Evolutionary conservation across 768 basidiomycete species (phyloP).

Genomic region (Pluteus cervinus): DNA sequence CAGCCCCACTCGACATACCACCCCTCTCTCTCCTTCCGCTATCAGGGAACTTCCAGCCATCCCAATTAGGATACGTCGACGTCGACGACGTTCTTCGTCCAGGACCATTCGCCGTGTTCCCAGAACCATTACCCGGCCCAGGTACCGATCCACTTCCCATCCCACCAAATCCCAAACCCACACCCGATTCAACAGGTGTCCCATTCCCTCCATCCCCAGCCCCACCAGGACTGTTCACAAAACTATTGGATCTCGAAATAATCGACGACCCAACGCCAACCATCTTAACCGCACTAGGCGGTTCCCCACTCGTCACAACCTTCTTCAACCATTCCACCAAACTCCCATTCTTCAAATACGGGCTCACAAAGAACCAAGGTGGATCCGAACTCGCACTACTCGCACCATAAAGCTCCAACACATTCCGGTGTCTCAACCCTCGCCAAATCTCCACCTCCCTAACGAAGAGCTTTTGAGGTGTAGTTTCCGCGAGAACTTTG

Average conservation of each 20-base stretch:
- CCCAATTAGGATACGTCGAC: too few species aligned
- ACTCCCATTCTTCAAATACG: slow-evolving; percentile 62
- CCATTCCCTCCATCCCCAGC: not conserved
- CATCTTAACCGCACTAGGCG: too few species aligned
- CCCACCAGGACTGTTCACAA: too few species aligned
- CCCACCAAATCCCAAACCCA: not conserved
- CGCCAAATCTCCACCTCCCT: slow-evolving; percentile 73
- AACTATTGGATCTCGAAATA: too few species aligned
- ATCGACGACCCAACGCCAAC: too few species aligned
- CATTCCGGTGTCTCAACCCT: slow-evolving; percentile 57
- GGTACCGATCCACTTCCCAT: not conserved
- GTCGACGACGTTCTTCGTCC: slow-evolving; percentile 1
- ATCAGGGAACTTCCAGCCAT: too few species aligned
- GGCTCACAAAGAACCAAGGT: slow-evolving; percentile 78
- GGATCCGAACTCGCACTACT: slow-evolving; percentile 63
- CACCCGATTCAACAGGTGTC: not conserved
- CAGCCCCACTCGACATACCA: slow-evolving; percentile 4
- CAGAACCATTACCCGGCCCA: not conserved
- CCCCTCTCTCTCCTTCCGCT: slow-evolving; percentile 1
- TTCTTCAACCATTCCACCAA: slow-evolving; percentile 52
- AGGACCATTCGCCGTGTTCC: not conserved
- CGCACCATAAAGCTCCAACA: slow-evolving; percentile 73
- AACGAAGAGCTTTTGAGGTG: slow-evolving; percentile 59
- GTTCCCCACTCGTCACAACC: too few species aligned
- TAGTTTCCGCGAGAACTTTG: slow-evolving; percentile 62